Conservation (phyloP, 345 rosid species). For the Moringa oleifera region DNA sequence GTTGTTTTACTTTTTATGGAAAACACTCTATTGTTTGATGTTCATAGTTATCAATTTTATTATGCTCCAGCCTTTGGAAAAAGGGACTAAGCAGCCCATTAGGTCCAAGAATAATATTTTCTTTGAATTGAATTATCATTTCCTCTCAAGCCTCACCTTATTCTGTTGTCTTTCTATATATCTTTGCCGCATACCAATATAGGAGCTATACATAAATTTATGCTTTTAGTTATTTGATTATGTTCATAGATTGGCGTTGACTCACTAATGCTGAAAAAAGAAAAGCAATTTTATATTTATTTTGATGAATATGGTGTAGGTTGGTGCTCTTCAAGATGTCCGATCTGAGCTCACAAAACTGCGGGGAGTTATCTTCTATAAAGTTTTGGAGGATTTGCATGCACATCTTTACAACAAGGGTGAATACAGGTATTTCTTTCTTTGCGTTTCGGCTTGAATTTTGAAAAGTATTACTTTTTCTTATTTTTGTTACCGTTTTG, state of each 20-base stretch:
- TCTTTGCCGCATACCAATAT: neutral
- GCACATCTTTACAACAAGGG: slow-evolving; percentile 95
- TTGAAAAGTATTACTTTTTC: neutral
- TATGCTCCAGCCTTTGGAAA: neutral
- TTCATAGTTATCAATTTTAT: slow-evolving; percentile 3
- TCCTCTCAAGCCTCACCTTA: neutral
- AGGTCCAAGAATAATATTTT: no score
- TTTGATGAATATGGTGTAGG: slow-evolving; percentile 41
- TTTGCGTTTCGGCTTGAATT: neutral
- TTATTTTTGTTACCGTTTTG: no score
- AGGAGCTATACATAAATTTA: neutral
- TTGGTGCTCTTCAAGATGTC: slow-evolving; percentile 98
- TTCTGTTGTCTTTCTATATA: neutral
- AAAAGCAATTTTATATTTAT: slow-evolving; percentile 9
- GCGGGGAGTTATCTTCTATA: slow-evolving; percentile 79
- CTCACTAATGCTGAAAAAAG: no score
- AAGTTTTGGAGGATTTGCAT: slow-evolving; percentile 93
- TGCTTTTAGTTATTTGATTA: neutral
- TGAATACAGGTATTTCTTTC: slow-evolving; percentile 60
- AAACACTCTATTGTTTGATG: neutral
- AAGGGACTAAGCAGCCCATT: neutral
- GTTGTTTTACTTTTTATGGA: neutral
- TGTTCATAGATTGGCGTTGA: neutral
- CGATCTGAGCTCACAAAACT: slow-evolving; percentile 89
- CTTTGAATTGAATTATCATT: neutral